Conservation (phyloP, 352 stramenopile genomes). For the Globisporangium abappressorium region DNA sequence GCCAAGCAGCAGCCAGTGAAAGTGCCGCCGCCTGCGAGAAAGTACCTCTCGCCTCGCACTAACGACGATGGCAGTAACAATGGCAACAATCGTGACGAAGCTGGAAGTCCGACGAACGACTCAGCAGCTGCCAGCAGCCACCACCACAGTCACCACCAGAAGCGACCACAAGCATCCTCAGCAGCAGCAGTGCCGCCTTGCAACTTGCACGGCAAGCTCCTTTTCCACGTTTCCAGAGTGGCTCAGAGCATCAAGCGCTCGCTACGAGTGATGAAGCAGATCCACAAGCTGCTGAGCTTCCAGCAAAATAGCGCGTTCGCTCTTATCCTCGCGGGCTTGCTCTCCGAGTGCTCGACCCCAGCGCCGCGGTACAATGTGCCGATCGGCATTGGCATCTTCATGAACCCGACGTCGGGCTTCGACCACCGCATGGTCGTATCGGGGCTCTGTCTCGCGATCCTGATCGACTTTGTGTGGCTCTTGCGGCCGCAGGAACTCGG, state of each 20-base stretch:
- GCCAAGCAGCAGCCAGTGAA: background rate
- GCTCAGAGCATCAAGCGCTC: background rate
- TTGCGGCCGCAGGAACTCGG: constrained; percentile 55
- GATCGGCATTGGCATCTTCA: constrained; percentile 52
- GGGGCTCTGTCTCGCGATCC: constrained; percentile 40
- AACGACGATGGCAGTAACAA: background rate
- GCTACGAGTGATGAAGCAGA: constrained; percentile 8
- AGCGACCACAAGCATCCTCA: background rate
- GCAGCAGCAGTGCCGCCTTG: constrained; percentile 14
- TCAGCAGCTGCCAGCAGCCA: background rate
- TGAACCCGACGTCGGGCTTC: constrained; percentile 25
- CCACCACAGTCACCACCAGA: background rate
- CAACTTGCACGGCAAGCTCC: constrained; percentile 26
- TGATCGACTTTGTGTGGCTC: constrained; percentile 63
- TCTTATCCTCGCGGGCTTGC: constrained; percentile 50
- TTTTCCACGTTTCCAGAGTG: constrained; percentile 17
- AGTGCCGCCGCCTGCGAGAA: constrained; percentile 8
- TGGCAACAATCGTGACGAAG: background rate
- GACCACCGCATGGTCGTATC: constrained; percentile 58
- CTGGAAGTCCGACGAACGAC: background rate
- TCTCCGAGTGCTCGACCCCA: constrained; percentile 62
- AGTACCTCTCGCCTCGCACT: constrained; percentile 7
- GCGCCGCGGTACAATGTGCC: constrained; percentile 71
- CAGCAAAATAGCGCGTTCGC: constrained; percentile 57
- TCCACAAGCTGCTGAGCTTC: constrained; percentile 41